Evolutionary conservation across 2,329 filamentous ascomycete species (phyloP), one percentile per base, ranked within the genome.

Genomic region (Exophiala aquamarina): DNA sequence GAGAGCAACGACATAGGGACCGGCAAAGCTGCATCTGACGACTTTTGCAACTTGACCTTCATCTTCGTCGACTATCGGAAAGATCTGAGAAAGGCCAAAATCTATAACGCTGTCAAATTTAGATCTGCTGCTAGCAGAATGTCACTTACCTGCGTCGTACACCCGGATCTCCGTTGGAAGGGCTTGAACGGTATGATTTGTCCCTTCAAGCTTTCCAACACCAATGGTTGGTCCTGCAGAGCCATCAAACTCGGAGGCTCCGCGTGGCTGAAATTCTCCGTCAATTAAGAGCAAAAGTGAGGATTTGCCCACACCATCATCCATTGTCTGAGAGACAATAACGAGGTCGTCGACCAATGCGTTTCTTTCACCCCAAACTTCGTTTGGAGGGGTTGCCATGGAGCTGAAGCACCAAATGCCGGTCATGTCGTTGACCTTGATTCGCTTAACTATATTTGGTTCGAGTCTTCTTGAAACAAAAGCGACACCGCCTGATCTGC

Each of bases 21-120:
- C 92, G 15, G 81, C 81, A 59, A 97, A 91, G 63, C 87, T 94
- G 29, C 88, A 86, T 60, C 83, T 86, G 36, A 90, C 72, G 33
- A 93, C 85, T 43, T 84, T 79, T 3, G 89, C 84, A 60, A 95
- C 66, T 31, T 71, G 84, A 10, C 87, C 90, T 0, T 85, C 91
- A 55, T 93, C 88, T 60, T 95, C 93, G 59, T 97, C 93, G 52
- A 89, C 81, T 79, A 97, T 89, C 1, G 91, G 89, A 40, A 96
- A 78, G 44, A 98, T 97, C 62, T 97, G 92, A 36, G 85, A 84
- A 43, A 98, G 77, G 9, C 86, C 88, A 49, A 98, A 79, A 66
- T 95, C 89, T 89, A 61, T 23, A 19, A 21, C 21, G 41, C 44
- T 38, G 37, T 58, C 23, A 26, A 11, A 19, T 36, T 4, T 37